Evolutionary conservation across 75 land plant species (phyloP), one percentile per base, ranked within the genome.

Genomic region (Pinus taeda): DNA sequence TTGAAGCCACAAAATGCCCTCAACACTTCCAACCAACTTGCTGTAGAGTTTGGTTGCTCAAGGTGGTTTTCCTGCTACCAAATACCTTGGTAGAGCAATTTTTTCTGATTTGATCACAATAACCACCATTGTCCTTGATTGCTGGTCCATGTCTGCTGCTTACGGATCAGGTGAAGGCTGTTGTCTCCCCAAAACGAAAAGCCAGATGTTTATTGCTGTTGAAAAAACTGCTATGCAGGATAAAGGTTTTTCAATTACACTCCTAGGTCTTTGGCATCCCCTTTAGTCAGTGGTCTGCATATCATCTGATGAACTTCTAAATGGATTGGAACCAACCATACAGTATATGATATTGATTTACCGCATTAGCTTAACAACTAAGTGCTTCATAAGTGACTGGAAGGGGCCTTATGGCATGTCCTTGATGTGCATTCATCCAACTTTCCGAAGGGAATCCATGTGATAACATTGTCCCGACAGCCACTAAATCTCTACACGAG

Each of bases 401-500:
- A 20, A 73, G 74, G 33, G 74, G 12, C 58, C 59, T 73, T 29
- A 73, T 26, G n/a, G 74, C 15, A 30, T 73, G 74, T 42, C 66
- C 88, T 45, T 83, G 86, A 73, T 73, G 74, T 8, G 56, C 57
- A 73, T 22, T 73, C 30, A 73, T 57, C 74, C 74, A 73, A 30
- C 24, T 15, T 15, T 73, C 74, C 14, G 74, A 53, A 73, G 42
- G 59, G 55, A 73, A 73, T 21, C 74, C 45, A 4, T 73, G 74
- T 17, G 93, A 86, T 57, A 91, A 64, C 82, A 91, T 49, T 70
- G 78, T 82, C 36, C 89, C 87, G 13, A 91, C 93, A 21, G 71
- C 87, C 20, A 91, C 87, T 78, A 91, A 33, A 78, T 91, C 93
- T 39, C 93, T 36, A 79, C 91, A 91, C 57, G 89, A 91, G 55